Evolutionary conservation across 2,329 filamentous ascomycete species (phyloP), one percentile per base, ranked within the genome.

Genomic region (Monosporascus cannonballus): DNA sequence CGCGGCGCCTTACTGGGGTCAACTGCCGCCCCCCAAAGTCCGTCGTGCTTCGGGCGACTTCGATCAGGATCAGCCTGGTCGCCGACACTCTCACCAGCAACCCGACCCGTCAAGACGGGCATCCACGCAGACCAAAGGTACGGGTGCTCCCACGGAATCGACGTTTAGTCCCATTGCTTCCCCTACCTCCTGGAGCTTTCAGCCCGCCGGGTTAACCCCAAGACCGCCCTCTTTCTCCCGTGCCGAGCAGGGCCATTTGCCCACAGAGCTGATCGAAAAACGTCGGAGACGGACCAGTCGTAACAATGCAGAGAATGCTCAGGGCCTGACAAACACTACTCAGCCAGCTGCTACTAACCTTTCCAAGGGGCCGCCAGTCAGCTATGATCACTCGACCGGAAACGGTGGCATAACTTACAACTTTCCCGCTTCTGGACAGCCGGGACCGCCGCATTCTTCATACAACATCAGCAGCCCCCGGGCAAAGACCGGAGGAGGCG

Each of bases 261-360:
- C 73, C 47, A 70, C 70, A 50, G 74, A 78, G 49, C 69, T 71
- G 47, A 49, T 67, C 42, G 75, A 76, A 54, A 76, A 69, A 61
- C 70, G 73, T 51, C 67, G 70, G 54, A 69, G 72, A 56, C 71
- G 73, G 51, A 68, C 71, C 47, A 73, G 68, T 58, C 71, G 68
- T 53, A 70, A 72, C 55, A 71, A 73, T 54, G 73, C 76, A 42
- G 66, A 73, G 53, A 66, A 69, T 15, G 58, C 69, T 56, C 70
- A 73, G 38, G 64, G 70, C 50, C 54, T 64, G 36, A 55, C 61
- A 58, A 58, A 67, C 47, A 64, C 71, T 6, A 64, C 72, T 45
- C 74, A 70, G 11, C 77, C 81, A 18, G 72, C 75, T 48, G 82
- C 79, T 36, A 81, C 85, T 57, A 85, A 88, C 59, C 79, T 77